Percentiles rank a stretch among this genome's conserved stretches.
These are phyloP conservation scores for Citrus unshiu DNA, from an alignment of 345 rosid genomes.

Conservation along the genomic window DNA sequence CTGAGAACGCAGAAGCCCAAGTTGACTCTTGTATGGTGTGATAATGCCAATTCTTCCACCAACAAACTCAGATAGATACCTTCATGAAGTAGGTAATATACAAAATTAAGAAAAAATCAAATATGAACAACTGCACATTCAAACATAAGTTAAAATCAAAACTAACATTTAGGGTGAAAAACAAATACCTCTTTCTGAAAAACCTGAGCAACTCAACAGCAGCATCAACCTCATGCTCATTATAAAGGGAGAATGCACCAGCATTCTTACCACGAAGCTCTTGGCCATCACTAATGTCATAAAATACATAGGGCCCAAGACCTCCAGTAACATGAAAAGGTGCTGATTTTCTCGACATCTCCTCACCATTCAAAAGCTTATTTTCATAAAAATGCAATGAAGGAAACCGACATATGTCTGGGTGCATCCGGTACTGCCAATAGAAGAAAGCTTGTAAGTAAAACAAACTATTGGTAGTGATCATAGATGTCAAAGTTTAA, in stretches of 20 bases:
- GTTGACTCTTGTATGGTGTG: slow-evolving; percentile 88
- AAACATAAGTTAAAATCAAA: background rate
- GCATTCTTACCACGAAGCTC: slow-evolving; percentile 74
- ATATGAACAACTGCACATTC: background rate
- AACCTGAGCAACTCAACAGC: slow-evolving; percentile 69
- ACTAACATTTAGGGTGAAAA: background rate
- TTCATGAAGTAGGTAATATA: slow-evolving; percentile 20
- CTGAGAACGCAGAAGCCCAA: slow-evolving; percentile 72
- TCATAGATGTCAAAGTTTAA: background rate
- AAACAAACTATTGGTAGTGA: background rate
- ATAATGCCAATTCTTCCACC: slow-evolving; percentile 81
- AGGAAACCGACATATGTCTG: slow-evolving; percentile 89
- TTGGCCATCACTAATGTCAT: slow-evolving; percentile 75
- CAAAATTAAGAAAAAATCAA: slow-evolving; percentile 1
- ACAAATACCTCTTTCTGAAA: slow-evolving; percentile 63
- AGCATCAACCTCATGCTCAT: slow-evolving; percentile 89
- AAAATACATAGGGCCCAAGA: slow-evolving; percentile 84
- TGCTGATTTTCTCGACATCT: slow-evolving; percentile 60
- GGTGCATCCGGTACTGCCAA: slow-evolving; percentile 97
- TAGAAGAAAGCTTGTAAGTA: slow-evolving; percentile 20
- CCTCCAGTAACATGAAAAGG: slow-evolving; percentile 63
- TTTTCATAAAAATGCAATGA: slow-evolving; percentile 87
- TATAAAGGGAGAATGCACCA: slow-evolving; percentile 70
- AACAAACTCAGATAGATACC: slow-evolving; percentile 77
- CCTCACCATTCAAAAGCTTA: slow-evolving; percentile 74